These are phyloP conservation scores for Apiosordaria backusii DNA, from an alignment of 495 filamentous ascomycete genomes.

Conservation along the genomic window DNA sequence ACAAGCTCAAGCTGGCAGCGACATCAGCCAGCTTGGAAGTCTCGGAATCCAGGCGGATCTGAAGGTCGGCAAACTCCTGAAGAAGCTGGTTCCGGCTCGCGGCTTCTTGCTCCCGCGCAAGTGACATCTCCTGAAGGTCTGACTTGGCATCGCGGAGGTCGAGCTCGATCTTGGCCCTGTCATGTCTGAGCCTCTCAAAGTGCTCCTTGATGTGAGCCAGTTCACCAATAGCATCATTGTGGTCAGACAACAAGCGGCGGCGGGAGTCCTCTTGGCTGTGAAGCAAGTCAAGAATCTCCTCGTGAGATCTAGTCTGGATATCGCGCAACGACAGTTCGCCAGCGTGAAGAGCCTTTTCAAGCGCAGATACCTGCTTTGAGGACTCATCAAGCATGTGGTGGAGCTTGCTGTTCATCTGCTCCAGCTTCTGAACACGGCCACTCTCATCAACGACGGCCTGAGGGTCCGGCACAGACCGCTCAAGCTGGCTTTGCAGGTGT, in stretches of 20 bases:
- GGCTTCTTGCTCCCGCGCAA: slow-evolving; percentile 77
- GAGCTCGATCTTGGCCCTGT: slow-evolving; percentile 74
- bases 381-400: slow-evolving; percentile 97
- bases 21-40: slow-evolving; percentile 80
- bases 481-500: slow-evolving; percentile 85
- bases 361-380: slow-evolving; percentile 81
- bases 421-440: slow-evolving; percentile 82
- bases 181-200: slow-evolving; percentile 79
- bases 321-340: slow-evolving; percentile 91
- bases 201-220: slow-evolving; percentile 79
- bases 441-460: slow-evolving; percentile 72
- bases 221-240: slow-evolving; percentile 82
- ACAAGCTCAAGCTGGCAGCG: slow-evolving; percentile 75
- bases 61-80: slow-evolving; percentile 89
- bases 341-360: slow-evolving; percentile 81
- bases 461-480: slow-evolving; percentile 53
- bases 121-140: slow-evolving; percentile 75
- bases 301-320: slow-evolving; percentile 88
- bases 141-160: slow-evolving; percentile 81
- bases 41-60: slow-evolving; percentile 89
- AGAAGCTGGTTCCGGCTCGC: slow-evolving; percentile 81
- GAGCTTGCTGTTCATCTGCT: slow-evolving; percentile 85
- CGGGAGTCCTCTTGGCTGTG: slow-evolving; percentile 91
- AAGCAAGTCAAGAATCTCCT: slow-evolving; percentile 90
- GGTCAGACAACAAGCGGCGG: slow-evolving; percentile 71